A percentile compares a stretch with the other conserved stretches of the same genome.
Conservation (phyloP, 1,284 basidiomycete species). For the Coniferiporia sulphurascens region DNA sequence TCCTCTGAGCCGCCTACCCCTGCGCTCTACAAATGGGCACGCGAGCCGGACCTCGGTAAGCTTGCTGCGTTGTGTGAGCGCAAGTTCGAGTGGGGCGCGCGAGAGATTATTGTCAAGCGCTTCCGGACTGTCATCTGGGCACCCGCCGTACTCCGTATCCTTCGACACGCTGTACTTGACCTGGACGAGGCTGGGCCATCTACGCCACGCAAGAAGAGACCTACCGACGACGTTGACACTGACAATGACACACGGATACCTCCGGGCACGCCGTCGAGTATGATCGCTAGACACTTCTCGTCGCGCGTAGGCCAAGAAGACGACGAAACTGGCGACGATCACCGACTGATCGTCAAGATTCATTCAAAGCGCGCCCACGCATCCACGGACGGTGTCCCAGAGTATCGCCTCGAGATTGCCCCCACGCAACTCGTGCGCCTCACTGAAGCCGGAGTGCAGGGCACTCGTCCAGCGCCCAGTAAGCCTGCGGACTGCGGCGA, state of each 20-base stretch:
- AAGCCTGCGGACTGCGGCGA: background rate
- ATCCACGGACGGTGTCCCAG: slow-evolving; percentile 62
- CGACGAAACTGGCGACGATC: slow-evolving; percentile 11
- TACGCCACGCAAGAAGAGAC: slow-evolving; percentile 39
- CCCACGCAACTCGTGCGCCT: slow-evolving; percentile 60
- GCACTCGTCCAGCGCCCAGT: slow-evolving; percentile 47
- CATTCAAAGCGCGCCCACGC: slow-evolving; percentile 46
- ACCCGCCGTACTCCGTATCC: slow-evolving; percentile 55
- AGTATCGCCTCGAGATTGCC: slow-evolving; percentile 70
- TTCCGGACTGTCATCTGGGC: slow-evolving; percentile 77
- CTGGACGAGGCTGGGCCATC: slow-evolving; percentile 34
- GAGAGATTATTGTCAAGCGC: slow-evolving; percentile 70
- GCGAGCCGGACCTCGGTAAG: slow-evolving; percentile 66
- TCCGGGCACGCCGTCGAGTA: slow-evolving; percentile 48
- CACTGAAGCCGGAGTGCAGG: slow-evolving; percentile 59
- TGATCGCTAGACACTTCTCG: slow-evolving; percentile 54
- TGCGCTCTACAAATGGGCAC: slow-evolving; percentile 41
- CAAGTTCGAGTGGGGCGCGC: slow-evolving; percentile 88
- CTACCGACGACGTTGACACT: slow-evolving; percentile 13
- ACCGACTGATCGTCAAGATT: slow-evolving; percentile 40
- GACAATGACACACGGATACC: background rate
- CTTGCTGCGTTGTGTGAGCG: slow-evolving; percentile 76
- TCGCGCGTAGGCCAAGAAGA: slow-evolving; percentile 37
- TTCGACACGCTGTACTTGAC: slow-evolving; percentile 52
- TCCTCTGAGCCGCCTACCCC: slow-evolving; percentile 27